Percentiles rank a stretch among this genome's conserved stretches.
Evolutionary conservation across 768 basidiomycete species (phyloP).

Genomic region (Strobilomyces dryophilus): DNA sequence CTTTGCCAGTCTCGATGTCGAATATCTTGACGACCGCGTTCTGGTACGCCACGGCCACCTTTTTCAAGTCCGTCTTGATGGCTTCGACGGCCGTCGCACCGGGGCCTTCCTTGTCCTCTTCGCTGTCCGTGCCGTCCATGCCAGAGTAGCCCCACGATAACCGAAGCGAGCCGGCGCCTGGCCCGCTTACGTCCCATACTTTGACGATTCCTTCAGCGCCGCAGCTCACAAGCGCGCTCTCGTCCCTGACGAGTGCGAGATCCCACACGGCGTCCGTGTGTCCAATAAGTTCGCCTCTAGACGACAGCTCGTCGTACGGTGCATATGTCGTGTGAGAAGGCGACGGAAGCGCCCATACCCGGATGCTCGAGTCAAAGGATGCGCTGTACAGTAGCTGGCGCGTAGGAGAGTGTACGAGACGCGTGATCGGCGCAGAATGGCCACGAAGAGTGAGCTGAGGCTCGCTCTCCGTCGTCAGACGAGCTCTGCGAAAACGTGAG

Average conservation of each 20-base stretch:
- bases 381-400: slow-evolving; percentile 83
- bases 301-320: slow-evolving; percentile 77
- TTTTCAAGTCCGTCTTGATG: slow-evolving; percentile 77
- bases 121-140: slow-evolving; percentile 43
- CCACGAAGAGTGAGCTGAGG: slow-evolving; percentile 92
- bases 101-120: slow-evolving; percentile 42
- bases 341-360: slow-evolving; percentile 82
- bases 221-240: slow-evolving; percentile 81
- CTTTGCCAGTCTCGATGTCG: slow-evolving; percentile 85
- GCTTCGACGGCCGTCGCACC: slow-evolving; percentile 84
- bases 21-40: slow-evolving; percentile 89
- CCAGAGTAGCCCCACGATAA: slow-evolving; percentile 81
- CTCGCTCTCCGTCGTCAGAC: slow-evolving; percentile 81
- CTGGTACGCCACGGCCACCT: slow-evolving; percentile 87
- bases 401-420: slow-evolving; percentile 73
- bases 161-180: slow-evolving; percentile 55
- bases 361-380: slow-evolving; percentile 89
- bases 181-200: slow-evolving; percentile 84
- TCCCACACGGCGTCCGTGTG: slow-evolving; percentile 98
- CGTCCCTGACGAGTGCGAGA: slow-evolving; percentile 77
- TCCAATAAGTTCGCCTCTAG: slow-evolving; percentile 78
- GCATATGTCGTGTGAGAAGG: slow-evolving; percentile 85
- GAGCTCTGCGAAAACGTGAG: slow-evolving; percentile 41
- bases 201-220: slow-evolving; percentile 91
- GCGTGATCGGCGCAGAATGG: slow-evolving; percentile 88